Evolutionary conservation across 73 alveolate genomes (phyloP).

Genomic region (Tetrahymena thermophila): DNA sequence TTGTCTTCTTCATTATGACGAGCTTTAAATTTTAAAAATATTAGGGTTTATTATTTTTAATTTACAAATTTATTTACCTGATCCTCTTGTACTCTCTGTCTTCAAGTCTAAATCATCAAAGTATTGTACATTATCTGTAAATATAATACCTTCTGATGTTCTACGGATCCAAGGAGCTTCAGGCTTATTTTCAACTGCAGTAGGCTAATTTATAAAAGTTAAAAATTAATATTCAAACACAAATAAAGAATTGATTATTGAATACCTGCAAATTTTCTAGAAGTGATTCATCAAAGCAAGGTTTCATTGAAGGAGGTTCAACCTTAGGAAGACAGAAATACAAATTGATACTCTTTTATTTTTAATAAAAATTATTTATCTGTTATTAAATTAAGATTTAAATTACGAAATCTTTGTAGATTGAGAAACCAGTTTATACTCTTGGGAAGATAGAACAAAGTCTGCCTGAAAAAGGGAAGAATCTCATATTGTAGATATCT

Average conservation of each 20-base stretch:
- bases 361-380: neutral
- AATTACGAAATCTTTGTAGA: neutral
- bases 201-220: constrained; percentile 6
- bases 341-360: neutral
- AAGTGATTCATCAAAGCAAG: constrained; percentile 23
- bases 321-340: constrained; percentile 33
- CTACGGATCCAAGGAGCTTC: constrained; percentile 47
- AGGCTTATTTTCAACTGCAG: constrained; percentile 40
- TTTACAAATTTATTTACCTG: neutral
- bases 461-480: constrained; percentile 28
- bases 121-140: constrained; percentile 33
- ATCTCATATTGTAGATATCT: neutral
- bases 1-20: neutral
- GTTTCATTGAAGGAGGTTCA: constrained; percentile 24
- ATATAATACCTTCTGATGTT: constrained; percentile 40
- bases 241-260: neutral
- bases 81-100: neutral
- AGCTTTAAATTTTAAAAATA: neutral
- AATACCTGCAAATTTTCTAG: constrained; percentile 15
- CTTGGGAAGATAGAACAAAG: constrained; percentile 39
- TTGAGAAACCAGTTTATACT: neutral
- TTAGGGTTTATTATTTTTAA: neutral
- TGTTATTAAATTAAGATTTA: neutral
- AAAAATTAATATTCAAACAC: neutral
- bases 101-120: constrained; percentile 32